Conservation (phyloP, 2,329 filamentous ascomycete species). For the Botrytis medusae region DNA sequence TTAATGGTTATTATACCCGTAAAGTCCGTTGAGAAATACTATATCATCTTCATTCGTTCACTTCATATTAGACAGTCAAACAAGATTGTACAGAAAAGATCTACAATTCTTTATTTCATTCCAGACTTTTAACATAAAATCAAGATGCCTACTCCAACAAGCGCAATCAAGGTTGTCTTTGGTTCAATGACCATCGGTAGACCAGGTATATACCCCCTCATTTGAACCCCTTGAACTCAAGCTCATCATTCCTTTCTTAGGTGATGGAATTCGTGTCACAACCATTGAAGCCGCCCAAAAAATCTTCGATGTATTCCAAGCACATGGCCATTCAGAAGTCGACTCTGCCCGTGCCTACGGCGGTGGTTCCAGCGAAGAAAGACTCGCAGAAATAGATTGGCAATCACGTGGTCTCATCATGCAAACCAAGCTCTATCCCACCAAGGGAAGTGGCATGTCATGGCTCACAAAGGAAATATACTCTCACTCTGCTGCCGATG, state of each 20-base stretch:
- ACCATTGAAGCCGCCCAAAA: not conserved
- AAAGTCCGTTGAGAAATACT: not conserved
- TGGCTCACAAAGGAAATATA: not conserved
- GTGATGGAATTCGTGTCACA: not conserved
- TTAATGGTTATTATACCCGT: not conserved
- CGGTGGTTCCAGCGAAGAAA: slow-evolving; percentile 63
- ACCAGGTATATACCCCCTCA: not conserved
- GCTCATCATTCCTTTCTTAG: not conserved
- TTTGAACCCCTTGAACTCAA: not conserved
- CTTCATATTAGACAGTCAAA: not conserved
- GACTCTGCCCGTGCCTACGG: slow-evolving; percentile 68
- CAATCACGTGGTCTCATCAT: slow-evolving; percentile 60
- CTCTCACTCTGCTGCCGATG: slow-evolving; percentile 49
- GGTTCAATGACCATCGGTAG: slow-evolving; percentile 32
- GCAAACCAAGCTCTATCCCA: slow-evolving; percentile 53
- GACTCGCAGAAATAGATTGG: slow-evolving; percentile 59
- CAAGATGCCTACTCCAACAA: slow-evolving; percentile 1
- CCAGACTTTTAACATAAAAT: not conserved
- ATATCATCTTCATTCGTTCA: not conserved
- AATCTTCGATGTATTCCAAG: slow-evolving; percentile 64
- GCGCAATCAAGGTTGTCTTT: slow-evolving; percentile 24
- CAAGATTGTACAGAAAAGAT: not conserved
- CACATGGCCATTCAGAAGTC: slow-evolving; percentile 65
- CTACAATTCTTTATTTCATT: not conserved
- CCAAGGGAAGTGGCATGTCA: not conserved